phyloP scores from a whole-genome alignment of 164 flowering plant genomes.

The Piper betle region DNA sequence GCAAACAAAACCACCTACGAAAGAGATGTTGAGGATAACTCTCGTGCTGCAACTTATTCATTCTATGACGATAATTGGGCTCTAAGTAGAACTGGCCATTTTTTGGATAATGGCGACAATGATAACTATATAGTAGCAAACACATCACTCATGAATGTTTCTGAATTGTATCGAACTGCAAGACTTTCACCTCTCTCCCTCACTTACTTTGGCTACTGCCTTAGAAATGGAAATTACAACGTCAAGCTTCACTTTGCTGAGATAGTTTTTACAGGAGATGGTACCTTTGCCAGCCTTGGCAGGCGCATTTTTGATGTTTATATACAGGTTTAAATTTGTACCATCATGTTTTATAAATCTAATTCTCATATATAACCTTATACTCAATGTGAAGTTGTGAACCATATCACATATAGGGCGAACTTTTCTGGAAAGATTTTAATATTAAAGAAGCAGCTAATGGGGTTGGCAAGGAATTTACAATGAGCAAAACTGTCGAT shows the following conservation, averaged over 20 bases:
- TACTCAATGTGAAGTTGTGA: neutral
- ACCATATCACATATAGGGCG: constrained; percentile 13
- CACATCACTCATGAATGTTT: constrained; percentile 14
- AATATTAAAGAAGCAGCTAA: constrained; percentile 6
- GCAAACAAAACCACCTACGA: constrained; percentile 11
- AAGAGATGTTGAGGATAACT: constrained; percentile 6
- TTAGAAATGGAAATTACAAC: constrained; percentile 41
- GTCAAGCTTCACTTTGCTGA: constrained; percentile 60
- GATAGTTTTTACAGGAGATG: constrained; percentile 33
- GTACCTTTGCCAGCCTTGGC: constrained; percentile 41
- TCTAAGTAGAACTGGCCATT: constrained; percentile 54
- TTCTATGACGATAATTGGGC: constrained; percentile 28
- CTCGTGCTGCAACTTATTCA: constrained; percentile 10
- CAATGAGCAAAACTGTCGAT: neutral
- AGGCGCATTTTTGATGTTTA: constrained; percentile 57
- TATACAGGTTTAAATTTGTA: constrained; percentile 36
- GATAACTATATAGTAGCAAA: constrained; percentile 13
- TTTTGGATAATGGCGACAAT: constrained; percentile 19
- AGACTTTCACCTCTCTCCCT: constrained; percentile 52
- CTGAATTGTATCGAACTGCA: constrained; percentile 28
- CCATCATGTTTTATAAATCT: neutral
- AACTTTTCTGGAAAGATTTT: constrained; percentile 17
- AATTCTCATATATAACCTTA: neutral
- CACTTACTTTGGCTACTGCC: constrained; percentile 45
- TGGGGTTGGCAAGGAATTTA: constrained; percentile 3